phyloP scores from a whole-genome alignment of 169 alveolate genomes.

The Plasmodium coatneyi region DNA sequence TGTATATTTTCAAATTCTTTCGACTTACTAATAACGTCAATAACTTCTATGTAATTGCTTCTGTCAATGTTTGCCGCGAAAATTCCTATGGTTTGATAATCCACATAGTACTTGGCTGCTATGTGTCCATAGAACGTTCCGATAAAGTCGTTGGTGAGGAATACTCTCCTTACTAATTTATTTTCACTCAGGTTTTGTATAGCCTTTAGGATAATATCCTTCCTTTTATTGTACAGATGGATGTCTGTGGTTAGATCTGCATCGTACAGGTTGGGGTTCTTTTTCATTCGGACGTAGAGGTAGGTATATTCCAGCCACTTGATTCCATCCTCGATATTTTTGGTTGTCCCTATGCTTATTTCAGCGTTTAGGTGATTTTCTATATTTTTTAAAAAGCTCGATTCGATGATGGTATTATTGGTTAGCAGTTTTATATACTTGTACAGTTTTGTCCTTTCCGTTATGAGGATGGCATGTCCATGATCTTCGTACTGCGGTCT shows the following conservation, averaged over 20 bases:
- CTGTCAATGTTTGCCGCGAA: slow-evolving; percentile 39
- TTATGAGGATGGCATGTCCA: slow-evolving; percentile 92
- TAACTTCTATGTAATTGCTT: slow-evolving; percentile 48
- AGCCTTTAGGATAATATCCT: slow-evolving; percentile 78
- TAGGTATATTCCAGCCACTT: slow-evolving; percentile 96
- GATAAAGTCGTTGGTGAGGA: slow-evolving; percentile 79
- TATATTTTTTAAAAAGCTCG: slow-evolving; percentile 80
- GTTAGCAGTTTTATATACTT: slow-evolving; percentile 82
- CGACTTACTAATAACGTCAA: slow-evolving; percentile 67
- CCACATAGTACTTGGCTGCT: slow-evolving; percentile 90
- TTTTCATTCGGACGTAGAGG: slow-evolving; percentile 91
- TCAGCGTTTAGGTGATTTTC: slow-evolving; percentile 95
- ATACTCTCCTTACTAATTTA: slow-evolving; percentile 77
- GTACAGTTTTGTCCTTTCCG: slow-evolving; percentile 82
- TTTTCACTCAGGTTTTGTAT: slow-evolving; percentile 80
- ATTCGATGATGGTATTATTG: slow-evolving; percentile 82
- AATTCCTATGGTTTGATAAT: slow-evolving; percentile 85
- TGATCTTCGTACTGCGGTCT: slow-evolving; percentile 98
- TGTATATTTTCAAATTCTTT: slow-evolving; percentile 73
- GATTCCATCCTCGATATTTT: slow-evolving; percentile 92
- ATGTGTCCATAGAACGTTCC: slow-evolving; percentile 90
- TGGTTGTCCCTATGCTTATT: slow-evolving; percentile 93
- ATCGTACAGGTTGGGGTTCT: slow-evolving; percentile 92
- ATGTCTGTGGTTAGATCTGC: slow-evolving; percentile 78
- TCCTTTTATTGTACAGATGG: slow-evolving; percentile 67